Base-by-base conservation (phyloP, 1,284 basidiomycete species). In the Boletus subluridellus region DNA sequence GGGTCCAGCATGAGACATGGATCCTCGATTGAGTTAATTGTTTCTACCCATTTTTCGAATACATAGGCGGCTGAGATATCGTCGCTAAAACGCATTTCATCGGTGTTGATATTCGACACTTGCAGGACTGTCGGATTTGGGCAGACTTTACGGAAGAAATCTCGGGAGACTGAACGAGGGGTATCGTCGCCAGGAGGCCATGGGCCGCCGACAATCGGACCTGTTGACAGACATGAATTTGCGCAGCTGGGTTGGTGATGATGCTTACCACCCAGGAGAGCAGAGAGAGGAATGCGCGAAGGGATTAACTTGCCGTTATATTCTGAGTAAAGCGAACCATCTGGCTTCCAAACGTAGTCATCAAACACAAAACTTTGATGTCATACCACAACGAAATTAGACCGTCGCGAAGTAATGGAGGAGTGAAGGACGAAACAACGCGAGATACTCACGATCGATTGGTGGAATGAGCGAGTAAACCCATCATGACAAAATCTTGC, bases 131-230 rank as follows among this genome's bases (percentile, higher is more conserved):
- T 68, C 38, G 73, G 67, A 26, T 74, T 62, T 2, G 74, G 74
- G 58, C 78, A 80, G 4, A 78, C 72, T 58, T 67, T 61, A 32
- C 74, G 63, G 62, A 74, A 80, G 61, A 74, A 74, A 10, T 66
- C 65, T 37, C 66, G 66, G 15, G 66, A 67, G 11, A 80, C 73
- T 7, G 76, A 67, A 9, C 72, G 70, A 12, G 78, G 78, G 0
- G 71, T 66, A 12, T 55, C 12, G 41, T 74, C 73, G 4, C 66
- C 73, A 0, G 62, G 48, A 7, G 72, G 68, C 66, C 75, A 74
- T 17, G 65, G 52, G 6, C 71, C 76, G 12, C 78, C 78, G 0
- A 74, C 77, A 47, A 76, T 73, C 1, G 78, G 73, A 17, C 78
- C 78, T 73, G 58, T 49, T n/a, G 14, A 48, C 10, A 12, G 21